Evolutionary conservation across 169 alveolate genomes (phyloP).

Genomic region (Cyclospora cayetanensis): DNA sequence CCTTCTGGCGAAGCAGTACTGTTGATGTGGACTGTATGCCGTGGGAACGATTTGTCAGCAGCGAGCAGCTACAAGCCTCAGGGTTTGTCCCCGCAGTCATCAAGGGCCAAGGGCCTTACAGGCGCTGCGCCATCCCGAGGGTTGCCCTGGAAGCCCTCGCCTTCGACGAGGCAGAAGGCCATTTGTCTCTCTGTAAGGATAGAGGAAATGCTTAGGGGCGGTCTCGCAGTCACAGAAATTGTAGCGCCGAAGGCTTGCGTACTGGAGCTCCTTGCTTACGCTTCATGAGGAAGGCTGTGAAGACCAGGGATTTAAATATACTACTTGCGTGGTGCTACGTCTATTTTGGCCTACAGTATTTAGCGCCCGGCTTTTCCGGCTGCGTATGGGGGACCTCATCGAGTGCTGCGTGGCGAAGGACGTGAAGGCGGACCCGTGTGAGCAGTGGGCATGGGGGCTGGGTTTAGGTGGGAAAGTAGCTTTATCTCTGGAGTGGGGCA

Average conservation of each 20-base stretch:
- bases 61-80: background rate
- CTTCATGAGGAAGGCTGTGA: background rate
- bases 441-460: background rate
- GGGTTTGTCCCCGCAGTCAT: constrained; percentile 16
- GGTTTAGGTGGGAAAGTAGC: background rate
- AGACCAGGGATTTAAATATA: background rate
- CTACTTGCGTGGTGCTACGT: background rate
- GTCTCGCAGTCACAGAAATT: background rate
- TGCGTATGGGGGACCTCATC: constrained; percentile 71
- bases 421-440: constrained; percentile 83
- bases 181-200: constrained; percentile 80
- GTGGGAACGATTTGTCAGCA: constrained; percentile 31
- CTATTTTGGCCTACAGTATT: constrained; percentile 73
- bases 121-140: background rate
- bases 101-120: constrained; percentile 14
- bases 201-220: background rate
- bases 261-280: background rate
- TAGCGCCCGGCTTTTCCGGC: constrained; percentile 83
- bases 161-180: constrained; percentile 87
- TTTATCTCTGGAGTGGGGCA: background rate
- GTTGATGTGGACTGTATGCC: background rate
- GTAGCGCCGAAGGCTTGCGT: background rate
- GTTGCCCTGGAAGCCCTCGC: constrained; percentile 80
- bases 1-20: background rate
- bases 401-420: constrained; percentile 82